Percentiles rank a stretch among this genome's conserved stretches.
phyloP scores from a whole-genome alignment of 768 basidiomycete genomes.

The Gymnopilus dilepis region DNA sequence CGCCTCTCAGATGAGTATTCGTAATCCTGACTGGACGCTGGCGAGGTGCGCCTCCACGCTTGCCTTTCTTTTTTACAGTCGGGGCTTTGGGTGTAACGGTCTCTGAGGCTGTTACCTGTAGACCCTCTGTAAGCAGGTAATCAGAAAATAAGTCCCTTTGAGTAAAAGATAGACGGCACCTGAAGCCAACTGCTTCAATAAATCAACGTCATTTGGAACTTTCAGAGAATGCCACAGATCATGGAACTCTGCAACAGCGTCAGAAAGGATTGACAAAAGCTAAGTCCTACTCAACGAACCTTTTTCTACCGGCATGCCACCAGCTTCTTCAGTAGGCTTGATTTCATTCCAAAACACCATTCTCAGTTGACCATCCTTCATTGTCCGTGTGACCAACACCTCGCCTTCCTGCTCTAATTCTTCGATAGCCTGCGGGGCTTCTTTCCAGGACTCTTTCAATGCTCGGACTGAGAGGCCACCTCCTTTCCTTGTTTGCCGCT shows the following conservation, averaged over 20 bases:
- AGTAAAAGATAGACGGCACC: constrained; percentile 45
- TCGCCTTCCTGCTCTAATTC: constrained; percentile 91
- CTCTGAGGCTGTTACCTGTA: constrained; percentile 79
- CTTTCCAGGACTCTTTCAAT: constrained; percentile 91
- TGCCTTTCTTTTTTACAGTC: constrained; percentile 75
- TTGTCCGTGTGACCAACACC: constrained; percentile 84
- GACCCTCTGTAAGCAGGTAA: constrained; percentile 58
- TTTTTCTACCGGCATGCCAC: constrained; percentile 78
- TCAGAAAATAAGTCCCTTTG: constrained; percentile 13
- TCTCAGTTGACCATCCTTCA: constrained; percentile 80
- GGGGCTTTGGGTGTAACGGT: constrained; percentile 58
- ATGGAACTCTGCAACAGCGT: constrained; percentile 70
- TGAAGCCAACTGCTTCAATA: constrained; percentile 76
- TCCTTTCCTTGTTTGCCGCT: constrained; percentile 81
- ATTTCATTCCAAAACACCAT: constrained; percentile 94
- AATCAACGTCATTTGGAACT: constrained; percentile 85
- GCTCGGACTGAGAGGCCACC: constrained; percentile 85
- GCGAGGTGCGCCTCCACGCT: constrained; percentile 73
- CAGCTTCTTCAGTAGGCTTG: constrained; percentile 73
- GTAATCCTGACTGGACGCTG: constrained; percentile 85
- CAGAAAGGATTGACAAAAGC: constrained; percentile 11
- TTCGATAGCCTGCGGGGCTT: constrained; percentile 81
- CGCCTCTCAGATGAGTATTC: constrained; percentile 85
- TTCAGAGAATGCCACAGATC: constrained; percentile 87
- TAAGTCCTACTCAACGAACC: constrained; percentile 48